Evolutionary conservation across 345 rosid genomes (phyloP).

Genomic region (Salix brachista): DNA sequence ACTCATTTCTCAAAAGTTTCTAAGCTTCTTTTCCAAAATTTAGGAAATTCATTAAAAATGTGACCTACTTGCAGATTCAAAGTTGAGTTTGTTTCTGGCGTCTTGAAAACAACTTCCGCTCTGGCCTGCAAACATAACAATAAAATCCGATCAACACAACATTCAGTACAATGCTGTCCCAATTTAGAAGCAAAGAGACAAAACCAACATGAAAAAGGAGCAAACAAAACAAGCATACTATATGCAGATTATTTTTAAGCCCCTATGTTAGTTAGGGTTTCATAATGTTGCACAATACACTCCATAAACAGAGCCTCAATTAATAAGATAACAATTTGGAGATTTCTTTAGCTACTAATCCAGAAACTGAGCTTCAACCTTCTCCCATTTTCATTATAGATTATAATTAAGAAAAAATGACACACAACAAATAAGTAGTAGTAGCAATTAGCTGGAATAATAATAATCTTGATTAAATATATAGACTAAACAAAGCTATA

Average conservation of each 20-base stretch:
- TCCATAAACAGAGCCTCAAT: too few species aligned
- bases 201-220: too few species aligned
- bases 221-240: too few species aligned
- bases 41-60: not conserved
- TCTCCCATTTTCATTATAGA: not conserved
- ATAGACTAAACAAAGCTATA: not conserved
- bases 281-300: too few species aligned
- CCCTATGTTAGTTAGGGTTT: too few species aligned
- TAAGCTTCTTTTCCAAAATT: not conserved
- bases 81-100: conserved; percentile 50
- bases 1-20: not conserved
- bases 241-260: too few species aligned
- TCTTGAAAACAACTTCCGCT: conserved; percentile 69
- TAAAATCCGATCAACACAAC: not conserved
- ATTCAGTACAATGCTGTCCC: not conserved
- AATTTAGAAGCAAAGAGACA: not conserved
- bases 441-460: not conserved
- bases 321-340: too few species aligned
- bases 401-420: too few species aligned
- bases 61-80: conserved; percentile 64
- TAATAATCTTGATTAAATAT: not conserved
- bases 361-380: not conserved
- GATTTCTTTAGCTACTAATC: not conserved
- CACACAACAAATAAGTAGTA: too few species aligned
- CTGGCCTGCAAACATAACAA: conserved; percentile 49